Evolutionary conservation across 768 basidiomycete genomes (phyloP).

Genomic region (Phylloporus arenicola): DNA sequence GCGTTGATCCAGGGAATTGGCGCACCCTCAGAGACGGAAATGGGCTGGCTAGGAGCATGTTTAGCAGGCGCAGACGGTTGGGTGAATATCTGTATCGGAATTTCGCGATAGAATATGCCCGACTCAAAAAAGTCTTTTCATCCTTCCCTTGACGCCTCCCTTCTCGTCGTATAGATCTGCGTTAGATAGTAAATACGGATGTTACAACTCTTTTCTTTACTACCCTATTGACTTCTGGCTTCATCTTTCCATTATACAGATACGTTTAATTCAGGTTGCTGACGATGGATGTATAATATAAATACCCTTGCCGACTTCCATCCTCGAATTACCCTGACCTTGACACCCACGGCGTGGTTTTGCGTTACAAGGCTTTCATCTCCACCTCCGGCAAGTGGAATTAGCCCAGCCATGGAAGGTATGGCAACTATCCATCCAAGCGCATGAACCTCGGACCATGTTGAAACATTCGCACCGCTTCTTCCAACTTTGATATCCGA

Average conservation of each 20-base stretch:
- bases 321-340: not conserved
- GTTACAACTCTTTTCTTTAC: not conserved
- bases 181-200: not conserved
- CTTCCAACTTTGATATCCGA: not conserved
- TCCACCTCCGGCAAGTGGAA: not conserved
- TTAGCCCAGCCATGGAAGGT: not conserved
- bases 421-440: not conserved
- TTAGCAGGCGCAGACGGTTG: conserved; percentile 93
- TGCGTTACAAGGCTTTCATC: not conserved
- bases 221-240: conserved; percentile 2
- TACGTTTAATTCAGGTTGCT: conserved; percentile 7
- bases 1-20: conserved; percentile 81
- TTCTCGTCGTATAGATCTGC: conserved; percentile 1
- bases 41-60: conserved; percentile 93
- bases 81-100: conserved; percentile 82
- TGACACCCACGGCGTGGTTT: not conserved
- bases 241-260: conserved; percentile 3
- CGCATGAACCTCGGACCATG: not conserved
- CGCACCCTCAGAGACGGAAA: conserved; percentile 78
- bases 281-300: conserved; percentile 11
- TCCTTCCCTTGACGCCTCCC: not conserved
- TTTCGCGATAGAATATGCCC: conserved; percentile 28
- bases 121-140: not conserved
- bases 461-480: not conserved
- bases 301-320: conserved; percentile 4